These are phyloP conservation scores for Bipolaris gigantea DNA, from an alignment of 2,329 filamentous ascomycete species.

Conservation along the genomic window DNA sequence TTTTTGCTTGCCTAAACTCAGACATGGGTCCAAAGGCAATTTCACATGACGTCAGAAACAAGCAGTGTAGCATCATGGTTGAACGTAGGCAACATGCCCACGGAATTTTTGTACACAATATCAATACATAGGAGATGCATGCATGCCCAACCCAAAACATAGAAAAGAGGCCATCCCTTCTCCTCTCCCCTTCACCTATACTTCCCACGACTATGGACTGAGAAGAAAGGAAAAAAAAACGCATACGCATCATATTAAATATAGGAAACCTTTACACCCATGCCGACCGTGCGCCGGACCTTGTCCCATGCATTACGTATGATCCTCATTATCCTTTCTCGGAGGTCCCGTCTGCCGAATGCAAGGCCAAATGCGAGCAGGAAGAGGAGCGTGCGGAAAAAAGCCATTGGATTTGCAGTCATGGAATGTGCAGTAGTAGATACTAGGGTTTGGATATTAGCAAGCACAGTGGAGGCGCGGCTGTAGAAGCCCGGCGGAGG, in stretches of 20 bases:
- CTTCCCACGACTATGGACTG: neutral
- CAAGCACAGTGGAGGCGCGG: conserved; percentile 51
- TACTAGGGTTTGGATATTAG: conserved; percentile 53
- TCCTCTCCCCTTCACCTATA: neutral
- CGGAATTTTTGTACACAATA: neutral
- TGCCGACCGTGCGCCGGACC: conserved; percentile 80
- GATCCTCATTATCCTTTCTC: conserved; percentile 71
- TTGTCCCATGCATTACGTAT: conserved; percentile 76
- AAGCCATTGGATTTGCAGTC: conserved; percentile 57
- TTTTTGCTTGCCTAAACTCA: neutral
- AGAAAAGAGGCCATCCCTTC: neutral
- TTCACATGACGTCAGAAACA: neutral
- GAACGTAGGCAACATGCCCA: neutral
- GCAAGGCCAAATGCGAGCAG: conserved; percentile 76
- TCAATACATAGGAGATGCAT: neutral
- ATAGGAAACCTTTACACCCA: conserved; percentile 97
- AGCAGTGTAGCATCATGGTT: neutral
- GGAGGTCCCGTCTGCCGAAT: conserved; percentile 72
- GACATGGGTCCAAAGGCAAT: no score
- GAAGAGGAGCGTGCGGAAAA: conserved; percentile 72
- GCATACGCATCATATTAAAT: conserved; percentile 58
- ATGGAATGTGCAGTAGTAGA: conserved; percentile 56
- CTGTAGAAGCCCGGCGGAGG: conserved; percentile 45
- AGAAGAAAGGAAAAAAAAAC: no score
- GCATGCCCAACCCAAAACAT: neutral